A percentile compares a stretch with the other conserved stretches of the same genome.
Conservation (phyloP, 2,329 filamentous ascomycete species). For the Pestalotiopsis sp. region DNA sequence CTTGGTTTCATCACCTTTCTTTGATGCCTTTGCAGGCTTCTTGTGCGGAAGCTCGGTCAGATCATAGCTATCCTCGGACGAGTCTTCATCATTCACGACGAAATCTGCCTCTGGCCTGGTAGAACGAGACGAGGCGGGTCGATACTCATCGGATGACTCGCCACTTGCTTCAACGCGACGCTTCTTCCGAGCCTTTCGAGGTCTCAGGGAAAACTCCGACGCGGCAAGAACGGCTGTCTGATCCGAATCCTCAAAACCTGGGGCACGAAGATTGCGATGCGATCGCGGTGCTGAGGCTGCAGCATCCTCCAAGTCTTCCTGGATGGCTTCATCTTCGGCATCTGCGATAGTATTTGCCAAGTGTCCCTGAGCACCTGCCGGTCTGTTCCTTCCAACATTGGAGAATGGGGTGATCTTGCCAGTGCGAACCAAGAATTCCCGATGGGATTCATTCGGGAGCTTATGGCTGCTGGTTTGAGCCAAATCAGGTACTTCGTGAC, state of each 20-base stretch:
- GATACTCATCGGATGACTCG: conserved; percentile 49
- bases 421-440: conserved; percentile 90
- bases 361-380: conserved; percentile 64
- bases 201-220: conserved; percentile 59
- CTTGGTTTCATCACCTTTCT: conserved; percentile 39
- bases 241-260: conserved; percentile 65
- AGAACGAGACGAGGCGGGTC: conserved; percentile 30
- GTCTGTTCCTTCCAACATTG: conserved; percentile 67
- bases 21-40: conserved; percentile 41
- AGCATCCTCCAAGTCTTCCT: conserved; percentile 47
- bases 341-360: conserved; percentile 79
- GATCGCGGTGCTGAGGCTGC: conserved; percentile 56
- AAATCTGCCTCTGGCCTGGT: conserved; percentile 31
- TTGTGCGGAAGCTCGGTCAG: conserved; percentile 40
- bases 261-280: conserved; percentile 72
- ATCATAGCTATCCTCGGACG: conserved; percentile 41
- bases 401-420: conserved; percentile 98
- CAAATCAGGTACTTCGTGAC: conserved; percentile 40
- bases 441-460: conserved; percentile 77
- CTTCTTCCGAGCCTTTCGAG: conserved; percentile 63
- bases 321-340: conserved; percentile 73
- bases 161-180: conserved; percentile 39
- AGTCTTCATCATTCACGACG: conserved; percentile 28
- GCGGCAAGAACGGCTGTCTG: conserved; percentile 36
- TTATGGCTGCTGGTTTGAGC: conserved; percentile 55